Evolutionary conservation across 345 rosid species (phyloP), one percentile per base, ranked within the genome.

Genomic region (Aquilaria sinensis): DNA sequence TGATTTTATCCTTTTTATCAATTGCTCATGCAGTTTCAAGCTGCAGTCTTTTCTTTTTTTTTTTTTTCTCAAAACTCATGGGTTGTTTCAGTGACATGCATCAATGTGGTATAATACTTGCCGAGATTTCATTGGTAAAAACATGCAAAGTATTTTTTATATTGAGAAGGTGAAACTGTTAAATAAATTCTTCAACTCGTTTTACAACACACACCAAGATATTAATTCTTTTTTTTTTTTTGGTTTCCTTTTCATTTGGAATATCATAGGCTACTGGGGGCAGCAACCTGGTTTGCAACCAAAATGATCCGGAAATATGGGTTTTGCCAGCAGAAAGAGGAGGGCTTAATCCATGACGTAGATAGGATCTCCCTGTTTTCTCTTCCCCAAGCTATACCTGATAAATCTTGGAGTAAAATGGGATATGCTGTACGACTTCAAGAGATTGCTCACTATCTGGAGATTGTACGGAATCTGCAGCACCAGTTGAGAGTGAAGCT

Each of bases 391-490:
- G 57, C 73, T 69, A 63, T 70, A 55, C 69, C 72, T 30, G 80
- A 76, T 63, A 60, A 63, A 67, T 70, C 67, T 51, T 77, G 76
- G 53, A 68, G 76, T 58, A 76, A 71, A 60, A 72, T 61, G 60
- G 78, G 69, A 67, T 76, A 57, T 75, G 74, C 81, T 52, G 74
- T 69, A 72, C 81, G 80, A 75, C 85, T 94, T 74, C 56, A 62
- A 69, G 95, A 86, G 63, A 86, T 90, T 90, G 87, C 96, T 64
- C 85, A 78, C 72, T 83, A 84, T 77, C 67, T 90, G 79, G 99
- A 94, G 83, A 76, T 85, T 66, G 81, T 87, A 55, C 85, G 99
- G 43, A 83, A 80, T 65, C 69, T 90, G 74, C 97, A 94, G 70
- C 64, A 73, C 70, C 90, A 77, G 63, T 84, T 86, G 61, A 65